Base-by-base conservation (phyloP, 2,329 filamentous ascomycete genomes). In the Nemania bipapillata region DNA sequence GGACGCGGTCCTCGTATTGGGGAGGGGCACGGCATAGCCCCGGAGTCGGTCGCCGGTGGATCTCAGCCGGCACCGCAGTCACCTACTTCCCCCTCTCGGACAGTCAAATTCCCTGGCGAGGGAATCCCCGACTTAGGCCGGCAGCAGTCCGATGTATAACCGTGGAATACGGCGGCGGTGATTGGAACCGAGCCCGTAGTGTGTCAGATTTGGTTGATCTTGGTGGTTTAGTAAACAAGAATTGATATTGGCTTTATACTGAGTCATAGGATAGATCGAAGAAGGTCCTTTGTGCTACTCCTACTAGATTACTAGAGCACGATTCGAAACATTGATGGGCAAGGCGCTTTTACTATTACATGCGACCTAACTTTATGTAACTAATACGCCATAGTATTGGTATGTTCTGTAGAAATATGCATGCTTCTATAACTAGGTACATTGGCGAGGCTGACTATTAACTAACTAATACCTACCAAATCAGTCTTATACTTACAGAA, bases 21-120 rank as follows among this genome's bases (percentile, higher is more conserved):
- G 17, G 49, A 65, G 32, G 56, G 24, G 8, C 37, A 35, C 9
- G 20, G 40, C 22, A 32, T 17, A n/a, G 32, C 65, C 52, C 28
- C 42, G n/a, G 42, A 63, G 26, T 26, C 55, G 26, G 59, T 28
- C 69, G 73, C 74, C 42, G 30, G 28, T 12, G 62, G 73, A 53
- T 61, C 49, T 37, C 64, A 40, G 54, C 53, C 32, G 6, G 32
- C 11, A 4, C 15, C n/a, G 15, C 65, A 50, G 8, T 35, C 70
- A 35, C 69, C 70, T 15, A 66, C 58, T 30, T 60, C 66, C 12
- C 72, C 74, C 20, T 72, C 74, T 35, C 79, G 83, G 67, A 81
- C 80, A 17, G 82, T 85, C 68, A 80, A 82, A 4, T 84, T 85
- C 63, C 81, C 82, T 4, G 83, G 84, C 69, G 83, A 83, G 66